Base-by-base conservation (phyloP, 495 filamentous ascomycete species). In the Bryoglossum gracile region DNA sequence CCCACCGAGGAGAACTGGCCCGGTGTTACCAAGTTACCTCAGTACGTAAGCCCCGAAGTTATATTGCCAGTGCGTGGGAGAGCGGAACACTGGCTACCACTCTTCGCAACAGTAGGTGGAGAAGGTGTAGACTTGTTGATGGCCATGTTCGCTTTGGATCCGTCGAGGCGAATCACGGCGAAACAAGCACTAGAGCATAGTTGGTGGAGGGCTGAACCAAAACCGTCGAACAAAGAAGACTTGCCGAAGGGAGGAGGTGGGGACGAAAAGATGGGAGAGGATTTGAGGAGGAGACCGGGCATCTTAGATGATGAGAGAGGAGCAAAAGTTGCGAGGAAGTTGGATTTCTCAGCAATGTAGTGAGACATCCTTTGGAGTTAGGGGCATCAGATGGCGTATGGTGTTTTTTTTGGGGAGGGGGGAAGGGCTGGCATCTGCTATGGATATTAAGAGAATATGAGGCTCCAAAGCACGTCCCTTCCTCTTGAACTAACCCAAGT, bases 1-100 rank as follows among this genome's bases (percentile, higher is more conserved):
- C 92, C 92, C 3, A 90, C 82, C 1, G 94, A 99, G 62, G 85
- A 87, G 4, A 90, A 89, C 59, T 99, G 94, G 94, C 89, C 92
- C 0, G 92, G 91, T 8, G 92, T 97, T 3, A 81, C 82, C 2
- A 77, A 76, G 54, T 68, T 99, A 17, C 80, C 81, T n/a, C 81
- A 81, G 46, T 98, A 89, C 60, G 74, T 77, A 0, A 70, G 84
- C 6, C 69, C 78, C 8, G 78, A 80, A 44, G 71, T 80, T 6
- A 46, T 71, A 21, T 60, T 73, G 21, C 86, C 89, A 10, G 59
- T 89, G 10, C 73, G 75, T 43, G 79, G 80, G 11, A 74, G 75
- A 45, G n/a, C n/a, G n/a, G 81, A 87, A 8, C 77, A 83, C 49
- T 94, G 83, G 64, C 66, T 82, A 58, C 63, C 65, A 14, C 74